phyloP scores from a whole-genome alignment of 140 eudicot genomes.

The Bidens hawaiensis region DNA sequence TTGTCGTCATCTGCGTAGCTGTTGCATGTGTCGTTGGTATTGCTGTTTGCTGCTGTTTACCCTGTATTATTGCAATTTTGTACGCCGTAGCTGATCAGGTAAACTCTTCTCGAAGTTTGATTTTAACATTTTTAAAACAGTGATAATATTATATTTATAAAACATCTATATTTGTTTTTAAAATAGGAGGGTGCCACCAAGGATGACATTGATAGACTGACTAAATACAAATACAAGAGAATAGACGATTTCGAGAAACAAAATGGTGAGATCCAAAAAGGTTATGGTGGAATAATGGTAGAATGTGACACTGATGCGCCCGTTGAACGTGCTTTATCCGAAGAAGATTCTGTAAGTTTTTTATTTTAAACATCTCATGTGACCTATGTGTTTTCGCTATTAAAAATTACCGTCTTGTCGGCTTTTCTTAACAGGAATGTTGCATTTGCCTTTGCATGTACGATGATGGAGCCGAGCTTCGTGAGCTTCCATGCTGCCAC shows the following conservation, averaged over 20 bases:
- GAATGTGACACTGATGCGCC: conserved; percentile 32
- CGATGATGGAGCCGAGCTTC: conserved; percentile 51
- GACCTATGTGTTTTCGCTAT: too few relatives aligned
- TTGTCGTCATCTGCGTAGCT: conserved; percentile 34
- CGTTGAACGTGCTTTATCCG: conserved; percentile 20
- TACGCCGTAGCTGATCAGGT: conserved; percentile 30
- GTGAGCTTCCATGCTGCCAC: conserved; percentile 73
- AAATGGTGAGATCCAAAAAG: conserved; percentile 26
- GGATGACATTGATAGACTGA: conserved; percentile 28
- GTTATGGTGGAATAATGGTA: conserved; percentile 26
- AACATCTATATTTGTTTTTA: background rate
- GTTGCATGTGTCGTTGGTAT: conserved; percentile 38
- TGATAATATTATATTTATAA: background rate
- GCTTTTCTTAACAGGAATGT: conserved; percentile 49
- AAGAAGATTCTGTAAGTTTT: conserved; percentile 31
- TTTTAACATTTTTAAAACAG: too few relatives aligned
- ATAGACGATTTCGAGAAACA: conserved; percentile 15
- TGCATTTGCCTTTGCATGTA: conserved; percentile 66
- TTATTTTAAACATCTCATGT: too few relatives aligned
- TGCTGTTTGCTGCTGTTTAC: conserved; percentile 30
- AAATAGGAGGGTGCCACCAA: conserved; percentile 32
- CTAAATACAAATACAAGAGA: conserved; percentile 27
- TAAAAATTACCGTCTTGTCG: background rate
- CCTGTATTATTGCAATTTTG: conserved; percentile 27
- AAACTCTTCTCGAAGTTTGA: too few relatives aligned